A percentile compares a stretch with the other conserved stretches of the same genome.
Evolutionary conservation across 2,329 filamentous ascomycete species (phyloP).

Genomic region (Pseudogymnoascus sp.): DNA sequence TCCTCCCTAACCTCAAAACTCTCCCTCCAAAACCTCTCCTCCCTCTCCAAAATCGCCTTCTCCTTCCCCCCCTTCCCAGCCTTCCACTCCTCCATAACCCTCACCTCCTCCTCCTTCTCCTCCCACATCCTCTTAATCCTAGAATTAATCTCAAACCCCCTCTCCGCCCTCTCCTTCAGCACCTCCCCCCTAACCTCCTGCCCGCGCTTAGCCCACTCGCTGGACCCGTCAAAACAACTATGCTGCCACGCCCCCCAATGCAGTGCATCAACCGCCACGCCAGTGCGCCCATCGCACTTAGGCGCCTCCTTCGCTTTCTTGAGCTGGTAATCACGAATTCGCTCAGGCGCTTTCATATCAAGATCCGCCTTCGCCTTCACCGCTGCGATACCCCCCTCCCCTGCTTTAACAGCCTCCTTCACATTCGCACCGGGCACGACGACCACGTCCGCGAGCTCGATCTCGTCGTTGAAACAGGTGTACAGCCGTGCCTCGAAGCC

Average conservation of each 20-base stretch:
- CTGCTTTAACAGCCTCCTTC: neutral
- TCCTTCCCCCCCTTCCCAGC: neutral
- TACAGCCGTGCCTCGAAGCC: neutral
- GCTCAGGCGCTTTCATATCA: neutral
- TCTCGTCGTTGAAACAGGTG: neutral
- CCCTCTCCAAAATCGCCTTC: neutral
- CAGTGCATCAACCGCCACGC: neutral
- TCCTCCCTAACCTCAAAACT: slow-evolving; percentile 6
- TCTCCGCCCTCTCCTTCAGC: slow-evolving; percentile 41
- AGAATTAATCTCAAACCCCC: slow-evolving; percentile 10
- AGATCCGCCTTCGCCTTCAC: neutral
- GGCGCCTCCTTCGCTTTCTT: neutral
- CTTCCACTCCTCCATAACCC: neutral
- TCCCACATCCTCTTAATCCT: neutral
- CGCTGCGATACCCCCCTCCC: neutral
- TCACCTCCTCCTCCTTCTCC: neutral
- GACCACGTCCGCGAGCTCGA: neutral
- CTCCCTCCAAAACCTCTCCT: neutral
- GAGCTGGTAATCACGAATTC: neutral
- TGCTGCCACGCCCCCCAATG: neutral
- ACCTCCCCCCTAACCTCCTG: slow-evolving; percentile 43
- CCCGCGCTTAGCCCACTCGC: neutral
- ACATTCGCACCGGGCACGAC: neutral
- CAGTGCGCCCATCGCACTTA: neutral
- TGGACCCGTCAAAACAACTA: neutral